Percentiles rank a stretch among this genome's conserved stretches.
Conservation (phyloP, 2,329 filamentous ascomycete genomes). For the Pestalotiopsis fici region DNA sequence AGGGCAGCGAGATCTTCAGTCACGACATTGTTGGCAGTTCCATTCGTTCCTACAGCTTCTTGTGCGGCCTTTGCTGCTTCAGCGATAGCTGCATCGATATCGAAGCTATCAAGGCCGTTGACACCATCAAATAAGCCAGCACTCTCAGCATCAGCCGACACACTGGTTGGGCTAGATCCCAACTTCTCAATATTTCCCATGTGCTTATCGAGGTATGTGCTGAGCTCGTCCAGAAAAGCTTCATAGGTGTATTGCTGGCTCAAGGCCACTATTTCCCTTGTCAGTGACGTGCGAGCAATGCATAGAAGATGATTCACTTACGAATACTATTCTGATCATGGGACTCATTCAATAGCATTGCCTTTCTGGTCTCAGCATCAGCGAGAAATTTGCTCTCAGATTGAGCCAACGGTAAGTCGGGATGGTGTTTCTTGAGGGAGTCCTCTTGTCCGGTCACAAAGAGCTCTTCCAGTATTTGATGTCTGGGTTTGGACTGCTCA, state of each 20-base stretch:
- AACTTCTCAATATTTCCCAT: slow-evolving; percentile 28
- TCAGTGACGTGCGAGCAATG: not conserved
- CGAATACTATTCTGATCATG: slow-evolving; percentile 20
- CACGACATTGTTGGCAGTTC: slow-evolving; percentile 17
- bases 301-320: slow-evolving; percentile 12
- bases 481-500: slow-evolving; percentile 23
- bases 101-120: slow-evolving; percentile 16
- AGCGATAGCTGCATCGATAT: slow-evolving; percentile 31
- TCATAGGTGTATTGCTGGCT: slow-evolving; percentile 32
- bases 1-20: slow-evolving; percentile 30
- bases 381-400: slow-evolving; percentile 28
- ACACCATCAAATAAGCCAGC: slow-evolving; percentile 17
- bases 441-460: slow-evolving; percentile 27
- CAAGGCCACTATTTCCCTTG: not conserved
- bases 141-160: slow-evolving; percentile 18
- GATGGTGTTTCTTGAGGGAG: slow-evolving; percentile 27
- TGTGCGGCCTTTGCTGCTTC: slow-evolving; percentile 32
- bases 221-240: slow-evolving; percentile 31
- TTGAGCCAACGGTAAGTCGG: slow-evolving; percentile 19
- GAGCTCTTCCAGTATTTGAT: slow-evolving; percentile 26
- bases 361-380: slow-evolving; percentile 24
- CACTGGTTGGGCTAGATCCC: slow-evolving; percentile 23
- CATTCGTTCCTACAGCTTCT: slow-evolving; percentile 20
- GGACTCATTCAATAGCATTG: slow-evolving; percentile 29
- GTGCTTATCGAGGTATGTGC: slow-evolving; percentile 31